Evolutionary conservation across 1,284 basidiomycete genomes (phyloP), one percentile per base, ranked within the genome.

Genomic region (Trichosporon ovoides): DNA sequence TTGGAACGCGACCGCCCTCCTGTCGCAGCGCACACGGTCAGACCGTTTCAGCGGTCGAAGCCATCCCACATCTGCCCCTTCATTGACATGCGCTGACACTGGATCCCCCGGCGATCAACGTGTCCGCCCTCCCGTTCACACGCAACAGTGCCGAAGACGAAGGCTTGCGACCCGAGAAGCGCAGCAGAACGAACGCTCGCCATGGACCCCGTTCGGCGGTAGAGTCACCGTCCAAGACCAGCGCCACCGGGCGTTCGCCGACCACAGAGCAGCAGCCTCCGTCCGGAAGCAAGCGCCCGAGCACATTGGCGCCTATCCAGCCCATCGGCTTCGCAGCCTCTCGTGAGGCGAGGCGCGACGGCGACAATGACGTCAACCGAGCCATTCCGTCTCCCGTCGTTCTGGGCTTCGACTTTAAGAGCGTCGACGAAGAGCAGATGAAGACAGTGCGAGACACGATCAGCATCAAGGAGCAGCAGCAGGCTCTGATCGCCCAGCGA

Each of bases 391-490:
- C 67, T 11, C 74, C 74, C 1, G 74, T 76, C 1, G 74, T 76
- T 19, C 71, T 76, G 69, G 74, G 74, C 19, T 76, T 75, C 59
- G 74, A 76, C 52, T 74, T 74, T 53, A 71, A 74, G 55, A 60
- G 58, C 14, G 67, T 74, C 22, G 73, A 76, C 55, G 71, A 68
- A 40, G 69, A 70, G 40, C 73, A 76, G 57, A 63, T 76, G 20
- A 72, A 70, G 65, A 76, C 74, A 19, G 74, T 76, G 19, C 73
- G 73, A 28, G 69, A 74, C 58, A 76, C 73, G 18, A 68, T 76
- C 43, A 69, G 68, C 50, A 74, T 76, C 63, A 71, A 72, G 56
- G 70, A 74, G 58, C 74, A 76, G 60, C 74, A 76, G 48, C 69
- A 76, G 65, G 74, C 74, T 2, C 58, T 76, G 24, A 76, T 76